Evolutionary conservation across 345 rosid species (phyloP), one percentile per base, ranked within the genome.

Genomic region (Rhodamnia argentea): DNA sequence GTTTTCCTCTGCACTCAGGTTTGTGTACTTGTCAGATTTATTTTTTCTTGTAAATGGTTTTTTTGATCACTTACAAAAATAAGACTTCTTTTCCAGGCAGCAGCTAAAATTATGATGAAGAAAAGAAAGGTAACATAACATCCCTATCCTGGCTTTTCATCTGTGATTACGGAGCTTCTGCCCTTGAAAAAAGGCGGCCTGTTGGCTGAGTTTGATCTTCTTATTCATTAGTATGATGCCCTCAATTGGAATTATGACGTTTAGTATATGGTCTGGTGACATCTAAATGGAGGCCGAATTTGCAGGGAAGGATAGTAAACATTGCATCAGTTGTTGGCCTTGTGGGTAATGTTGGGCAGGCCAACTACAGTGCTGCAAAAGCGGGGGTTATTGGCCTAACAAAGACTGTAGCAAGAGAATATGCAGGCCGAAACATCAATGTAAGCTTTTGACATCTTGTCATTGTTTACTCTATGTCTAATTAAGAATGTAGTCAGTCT

Each of bases 1-100:
- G 99, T 96, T 52, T 97, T 94, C 90, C 96, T 97, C 59, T 97
- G 99, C 87, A 95, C 94, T 56, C 99, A 94, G 99, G 99, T 97
- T 70, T 37, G 78, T 18, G 44, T 32, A 70, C 78, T 70, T 37
- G 40, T 37, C 13, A 0, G 24, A 70, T 70, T 37, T 40, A 58
- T 85, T 64, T 89, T 44, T 59, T 55, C 55, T 7, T 42, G n/a
- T 86, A 82, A 52, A 84, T 70, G 14, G 86, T 62, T 74, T 87
- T 75, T 52, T 86, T 88, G 85, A 87, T 86, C 91, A 22, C 84
- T 83, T 78, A 29, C 88, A 83, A 86, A 56, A 57, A 54, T 56
- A 29, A 51, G 47, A 37, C 53, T 87, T 84, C 84, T 70, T 89
- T 90, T 93, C 87, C 93, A 97, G 99, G 99, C 98, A 40, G 99